A percentile compares a stretch with the other conserved stretches of the same genome.
phyloP scores from a whole-genome alignment of 495 filamentous ascomycete species.

The Xylaria flabelliformis region DNA sequence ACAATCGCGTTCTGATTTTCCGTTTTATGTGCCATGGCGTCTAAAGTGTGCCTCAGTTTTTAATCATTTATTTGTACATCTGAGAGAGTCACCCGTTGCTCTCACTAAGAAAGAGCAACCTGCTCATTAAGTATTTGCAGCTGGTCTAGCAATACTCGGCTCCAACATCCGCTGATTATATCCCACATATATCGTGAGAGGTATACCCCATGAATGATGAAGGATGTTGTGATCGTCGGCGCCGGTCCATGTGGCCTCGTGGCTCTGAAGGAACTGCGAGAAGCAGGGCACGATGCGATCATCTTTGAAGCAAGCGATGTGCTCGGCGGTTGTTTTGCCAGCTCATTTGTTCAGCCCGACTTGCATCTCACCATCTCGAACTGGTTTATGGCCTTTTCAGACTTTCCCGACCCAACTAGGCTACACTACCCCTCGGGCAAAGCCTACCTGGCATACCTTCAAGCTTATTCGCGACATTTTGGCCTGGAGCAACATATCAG shows the following conservation, averaged over 20 bases:
- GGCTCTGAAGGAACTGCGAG: neutral
- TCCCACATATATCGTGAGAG: neutral
- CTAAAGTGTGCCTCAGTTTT: neutral
- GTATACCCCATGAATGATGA: neutral
- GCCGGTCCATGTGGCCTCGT: neutral
- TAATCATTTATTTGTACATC: neutral
- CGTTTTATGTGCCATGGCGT: neutral
- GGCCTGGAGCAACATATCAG: neutral
- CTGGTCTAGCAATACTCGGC: no score
- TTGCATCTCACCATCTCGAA: constrained; percentile 29
- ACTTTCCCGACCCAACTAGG: constrained; percentile 26
- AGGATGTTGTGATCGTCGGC: neutral
- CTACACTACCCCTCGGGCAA: constrained; percentile 23
- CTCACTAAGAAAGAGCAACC: neutral
- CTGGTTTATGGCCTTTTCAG: constrained; percentile 28
- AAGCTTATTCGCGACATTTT: constrained; percentile 21
- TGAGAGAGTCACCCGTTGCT: neutral
- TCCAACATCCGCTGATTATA: neutral
- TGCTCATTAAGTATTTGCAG: neutral
- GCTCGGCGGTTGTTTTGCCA: constrained; percentile 27
- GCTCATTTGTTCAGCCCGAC: constrained; percentile 14
- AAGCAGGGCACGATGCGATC: neutral
- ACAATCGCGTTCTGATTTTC: neutral
- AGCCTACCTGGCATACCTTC: constrained; percentile 26
- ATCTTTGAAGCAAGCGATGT: neutral